Base-by-base conservation (phyloP, 73 alveolate species). In the Stentor coeruleus region DNA sequence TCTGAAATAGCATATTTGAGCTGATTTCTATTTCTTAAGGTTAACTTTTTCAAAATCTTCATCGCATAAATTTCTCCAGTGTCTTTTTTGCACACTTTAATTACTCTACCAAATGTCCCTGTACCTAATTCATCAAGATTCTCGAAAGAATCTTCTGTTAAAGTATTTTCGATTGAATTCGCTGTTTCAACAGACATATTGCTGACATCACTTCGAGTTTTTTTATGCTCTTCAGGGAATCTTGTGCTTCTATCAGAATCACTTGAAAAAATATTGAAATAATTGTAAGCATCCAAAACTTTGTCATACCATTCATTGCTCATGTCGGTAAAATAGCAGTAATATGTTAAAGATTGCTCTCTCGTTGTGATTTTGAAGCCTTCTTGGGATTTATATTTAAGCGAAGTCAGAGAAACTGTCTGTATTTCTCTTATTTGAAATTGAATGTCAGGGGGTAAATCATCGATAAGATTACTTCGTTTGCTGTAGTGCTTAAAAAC, bases 1-100 rank as follows among this genome's bases (percentile, higher is more conserved):
- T 96, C 99, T 6, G 98, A 92, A 75, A 84, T 87, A 0, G 99
- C 99, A 84, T 94, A 93, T 77, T 96, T 93, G 36, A 88, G 84
- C 81, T 90, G 88, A 76, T 95, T 95, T 86, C 93, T 92, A 15
- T 96, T 96, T 89, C 93, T 92, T 28, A 96, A 89, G 74, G 89
- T 85, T 31, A 87, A 87, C 86, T 96, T 96, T 35, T 88, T 76
- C 39, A 96, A 81, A 28, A 91, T 94, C 82, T 96, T 96, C 98
- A 96, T 93, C 0, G 99, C 99, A 74, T 84, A 92, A 37, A 36
- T 60, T 42, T 77, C 39, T 42, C 75, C 85, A 38, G 35, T 76
- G 42, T 91, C 93, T 77, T 35, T 86, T 90, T 77, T 82, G n/a
- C n/a, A n/a, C n/a, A n/a, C n/a, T 58, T 82, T 82, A 33, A 35